These are phyloP conservation scores for Tanacetum coccineum DNA, from an alignment of 129 eudicot species.

Conservation along the genomic window DNA sequence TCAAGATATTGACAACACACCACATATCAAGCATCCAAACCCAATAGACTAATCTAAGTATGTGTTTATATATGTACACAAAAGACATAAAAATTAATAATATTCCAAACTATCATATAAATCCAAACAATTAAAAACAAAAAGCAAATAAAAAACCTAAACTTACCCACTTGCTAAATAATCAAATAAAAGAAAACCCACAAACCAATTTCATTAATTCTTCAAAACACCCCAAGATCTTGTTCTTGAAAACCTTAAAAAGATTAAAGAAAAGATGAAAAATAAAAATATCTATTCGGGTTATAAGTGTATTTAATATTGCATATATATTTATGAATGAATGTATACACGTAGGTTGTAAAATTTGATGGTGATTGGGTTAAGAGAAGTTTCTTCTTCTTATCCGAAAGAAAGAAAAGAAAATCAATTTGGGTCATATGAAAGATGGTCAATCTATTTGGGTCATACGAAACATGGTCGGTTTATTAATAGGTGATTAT, in stretches of 20 bases:
- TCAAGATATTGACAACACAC: slow-evolving; percentile 13
- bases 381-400: slow-evolving; percentile 19
- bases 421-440: background rate
- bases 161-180: slow-evolving; percentile 27
- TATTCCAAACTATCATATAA: slow-evolving; percentile 5
- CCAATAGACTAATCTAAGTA: background rate
- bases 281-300: background rate
- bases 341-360: slow-evolving; percentile 22
- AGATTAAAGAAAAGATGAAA: slow-evolving; percentile 13
- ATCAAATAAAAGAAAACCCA: slow-evolving; percentile 19
- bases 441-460: slow-evolving; percentile 10
- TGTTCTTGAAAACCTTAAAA: slow-evolving; percentile 17
- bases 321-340: background rate
- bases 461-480: slow-evolving; percentile 13
- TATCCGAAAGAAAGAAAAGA: slow-evolving; percentile 20
- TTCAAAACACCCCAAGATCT: slow-evolving; percentile 12
- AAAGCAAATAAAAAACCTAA: background rate
- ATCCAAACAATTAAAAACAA: slow-evolving; percentile 11
- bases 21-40: slow-evolving; percentile 24
- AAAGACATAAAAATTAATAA: background rate
- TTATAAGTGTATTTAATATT: background rate
- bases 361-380: slow-evolving; percentile 22
- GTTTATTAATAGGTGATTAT: background rate
- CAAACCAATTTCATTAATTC: slow-evolving; percentile 11
- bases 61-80: background rate